phyloP scores from a whole-genome alignment of 2,329 filamentous ascomycete genomes.

The Ophiostoma himal-ulmi region DNA sequence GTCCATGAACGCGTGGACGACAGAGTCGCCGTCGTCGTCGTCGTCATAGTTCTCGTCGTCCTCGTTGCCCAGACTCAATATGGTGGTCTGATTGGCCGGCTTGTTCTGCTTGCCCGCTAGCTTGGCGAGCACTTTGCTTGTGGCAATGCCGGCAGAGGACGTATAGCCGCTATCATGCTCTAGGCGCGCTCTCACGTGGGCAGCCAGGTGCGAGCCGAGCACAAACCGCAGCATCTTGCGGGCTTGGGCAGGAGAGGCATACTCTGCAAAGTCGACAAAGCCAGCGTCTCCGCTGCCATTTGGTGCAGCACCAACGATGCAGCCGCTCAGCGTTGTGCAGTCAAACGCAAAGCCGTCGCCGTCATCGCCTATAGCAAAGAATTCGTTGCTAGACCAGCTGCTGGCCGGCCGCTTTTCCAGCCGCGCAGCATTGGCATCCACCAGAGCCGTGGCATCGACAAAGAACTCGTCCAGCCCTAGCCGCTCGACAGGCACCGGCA shows the following conservation, averaged over 20 bases:
- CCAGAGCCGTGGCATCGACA: constrained; percentile 77
- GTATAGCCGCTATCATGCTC: constrained; percentile 72
- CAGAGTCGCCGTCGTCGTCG: constrained; percentile 20
- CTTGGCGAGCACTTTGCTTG: constrained; percentile 81
- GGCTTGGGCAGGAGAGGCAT: background rate
- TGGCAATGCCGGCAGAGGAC: constrained; percentile 79
- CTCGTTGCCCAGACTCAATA: background rate
- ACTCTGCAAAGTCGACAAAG: background rate
- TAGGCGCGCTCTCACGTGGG: constrained; percentile 64
- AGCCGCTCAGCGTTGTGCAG: constrained; percentile 60
- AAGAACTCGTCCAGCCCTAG: constrained; percentile 89
- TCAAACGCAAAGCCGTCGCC: constrained; percentile 74
- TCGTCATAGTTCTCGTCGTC: background rate
- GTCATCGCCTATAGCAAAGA: constrained; percentile 63
- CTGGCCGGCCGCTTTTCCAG: constrained; percentile 35
- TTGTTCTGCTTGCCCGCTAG: constrained; percentile 80
- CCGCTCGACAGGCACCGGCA: constrained; percentile 66
- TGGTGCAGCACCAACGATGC: constrained; percentile 36
- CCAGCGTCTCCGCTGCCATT: background rate
- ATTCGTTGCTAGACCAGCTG: constrained; percentile 41
- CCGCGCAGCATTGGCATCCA: constrained; percentile 71
- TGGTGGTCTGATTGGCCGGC: constrained; percentile 76
- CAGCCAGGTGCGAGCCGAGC: constrained; percentile 75
- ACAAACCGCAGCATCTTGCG: constrained; percentile 52
- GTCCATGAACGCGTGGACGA: constrained; percentile 66